Conservation (phyloP, 106 monocot genomes). For the Xerophyta viscosa region DNA sequence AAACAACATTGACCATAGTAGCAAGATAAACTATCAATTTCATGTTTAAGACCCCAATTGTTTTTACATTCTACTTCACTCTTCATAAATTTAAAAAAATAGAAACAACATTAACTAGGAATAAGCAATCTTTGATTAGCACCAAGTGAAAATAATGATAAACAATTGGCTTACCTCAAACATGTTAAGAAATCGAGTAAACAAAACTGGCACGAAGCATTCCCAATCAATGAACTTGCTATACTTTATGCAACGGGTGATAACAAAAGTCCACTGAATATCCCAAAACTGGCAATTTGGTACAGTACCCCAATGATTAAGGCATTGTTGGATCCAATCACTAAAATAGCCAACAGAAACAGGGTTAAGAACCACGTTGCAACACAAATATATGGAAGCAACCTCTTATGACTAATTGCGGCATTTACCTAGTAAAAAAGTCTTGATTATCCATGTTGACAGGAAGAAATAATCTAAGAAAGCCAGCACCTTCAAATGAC, state of each 20-base stretch:
- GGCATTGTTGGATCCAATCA: constrained; percentile 64
- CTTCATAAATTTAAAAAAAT: no score
- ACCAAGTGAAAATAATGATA: no score
- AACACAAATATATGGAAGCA: background rate
- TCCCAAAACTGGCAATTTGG: constrained; percentile 99
- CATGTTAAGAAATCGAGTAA: constrained; percentile 75
- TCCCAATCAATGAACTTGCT: constrained; percentile 86
- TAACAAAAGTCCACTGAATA: constrained; percentile 77
- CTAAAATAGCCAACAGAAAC: constrained; percentile 22
- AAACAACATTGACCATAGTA: no score
- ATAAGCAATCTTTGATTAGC: no score
- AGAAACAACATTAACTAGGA: no score
- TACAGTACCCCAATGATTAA: constrained; percentile 67
- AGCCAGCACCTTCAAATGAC: constrained; percentile 87
- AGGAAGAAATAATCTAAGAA: constrained; percentile 80
- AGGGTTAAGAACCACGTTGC: constrained; percentile 3
- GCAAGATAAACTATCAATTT: no score
- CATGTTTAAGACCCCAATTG: no score
- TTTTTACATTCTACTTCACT: no score
- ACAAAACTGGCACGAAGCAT: constrained; percentile 59
- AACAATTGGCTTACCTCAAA: constrained; percentile 63
- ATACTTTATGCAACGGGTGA: constrained; percentile 76
- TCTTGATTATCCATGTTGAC: constrained; percentile 60
- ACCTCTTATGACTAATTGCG: background rate
- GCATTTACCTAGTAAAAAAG: constrained; percentile 63